These are phyloP conservation scores for Sequoiadendron giganteum DNA, from an alignment of 75 land plant genomes.

Conservation along the genomic window DNA sequence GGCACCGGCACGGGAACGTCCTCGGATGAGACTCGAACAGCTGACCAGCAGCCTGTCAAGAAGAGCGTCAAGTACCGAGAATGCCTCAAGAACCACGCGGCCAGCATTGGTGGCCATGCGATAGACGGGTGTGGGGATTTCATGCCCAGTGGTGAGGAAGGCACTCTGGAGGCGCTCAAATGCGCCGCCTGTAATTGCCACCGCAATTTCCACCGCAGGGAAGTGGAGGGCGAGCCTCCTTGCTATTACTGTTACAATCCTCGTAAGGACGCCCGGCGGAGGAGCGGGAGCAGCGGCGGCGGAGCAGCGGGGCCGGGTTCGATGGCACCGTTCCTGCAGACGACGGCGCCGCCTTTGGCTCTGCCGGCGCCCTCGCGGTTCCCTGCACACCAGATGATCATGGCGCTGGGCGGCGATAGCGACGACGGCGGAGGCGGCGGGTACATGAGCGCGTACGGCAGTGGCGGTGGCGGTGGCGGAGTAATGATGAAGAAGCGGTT, in stretches of 20 bases:
- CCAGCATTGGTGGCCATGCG: slow-evolving; percentile 53
- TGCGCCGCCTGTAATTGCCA: slow-evolving; percentile 74
- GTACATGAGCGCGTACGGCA: not conserved
- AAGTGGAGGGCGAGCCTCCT: slow-evolving; percentile 20
- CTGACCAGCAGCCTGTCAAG: not conserved
- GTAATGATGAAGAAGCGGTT: slow-evolving; percentile 27
- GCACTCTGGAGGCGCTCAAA: slow-evolving; percentile 46
- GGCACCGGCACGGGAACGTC: not conserved
- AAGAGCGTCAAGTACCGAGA: slow-evolving; percentile 45
- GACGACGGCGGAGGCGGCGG: not conserved
- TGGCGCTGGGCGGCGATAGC: not conserved
- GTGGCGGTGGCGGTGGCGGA: not conserved
- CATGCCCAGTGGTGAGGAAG: slow-evolving; percentile 62
- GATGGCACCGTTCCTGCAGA: not conserved
- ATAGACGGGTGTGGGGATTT: slow-evolving; percentile 79
- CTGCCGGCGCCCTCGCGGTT: not conserved
- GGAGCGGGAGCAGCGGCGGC: not conserved
- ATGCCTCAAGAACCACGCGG: slow-evolving; percentile 67
- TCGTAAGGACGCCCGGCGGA: no score
- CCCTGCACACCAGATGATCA: slow-evolving; percentile 17
- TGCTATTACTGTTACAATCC: not conserved
- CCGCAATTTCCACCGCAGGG: slow-evolving; percentile 63
- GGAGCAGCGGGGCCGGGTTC: not conserved
- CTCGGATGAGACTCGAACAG: not conserved
- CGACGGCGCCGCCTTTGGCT: not conserved